These are phyloP conservation scores for Penicillium subrubescens DNA, from an alignment of 495 filamentous ascomycete species.

Conservation along the genomic window DNA sequence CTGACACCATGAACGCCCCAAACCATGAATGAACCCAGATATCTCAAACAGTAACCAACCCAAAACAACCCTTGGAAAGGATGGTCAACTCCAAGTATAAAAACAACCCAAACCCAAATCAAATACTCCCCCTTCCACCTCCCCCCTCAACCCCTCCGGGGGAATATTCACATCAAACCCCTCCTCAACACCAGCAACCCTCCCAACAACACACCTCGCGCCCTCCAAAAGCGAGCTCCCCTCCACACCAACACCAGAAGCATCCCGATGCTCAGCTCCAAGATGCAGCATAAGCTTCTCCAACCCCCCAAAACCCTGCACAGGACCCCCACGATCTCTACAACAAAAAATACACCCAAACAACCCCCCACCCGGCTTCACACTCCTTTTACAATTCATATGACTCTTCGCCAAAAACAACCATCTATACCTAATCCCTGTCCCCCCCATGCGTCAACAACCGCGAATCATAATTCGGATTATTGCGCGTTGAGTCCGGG, in stretches of 20 bases:
- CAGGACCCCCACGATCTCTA: constrained; percentile 34
- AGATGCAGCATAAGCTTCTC: constrained; percentile 50
- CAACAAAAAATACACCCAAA: constrained; percentile 54
- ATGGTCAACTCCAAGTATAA: neutral
- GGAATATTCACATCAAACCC: constrained; percentile 47
- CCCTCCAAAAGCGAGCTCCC: constrained; percentile 22
- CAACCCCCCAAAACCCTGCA: constrained; percentile 38
- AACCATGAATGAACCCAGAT: neutral
- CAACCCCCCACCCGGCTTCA: constrained; percentile 12
- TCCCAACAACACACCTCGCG: constrained; percentile 36
- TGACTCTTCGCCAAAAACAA: constrained; percentile 55
- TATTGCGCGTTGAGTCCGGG: neutral
- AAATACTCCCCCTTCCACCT: neutral
- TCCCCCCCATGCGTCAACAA: constrained; percentile 28
- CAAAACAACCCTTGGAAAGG: neutral
- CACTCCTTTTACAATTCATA: constrained; percentile 32
- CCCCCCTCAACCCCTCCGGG: neutral
- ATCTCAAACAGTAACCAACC: neutral
- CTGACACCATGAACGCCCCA: neutral
- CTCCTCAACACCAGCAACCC: constrained; percentile 31
- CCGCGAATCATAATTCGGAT: constrained; percentile 27
- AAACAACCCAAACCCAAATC: no score
- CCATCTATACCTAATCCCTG: constrained; percentile 50
- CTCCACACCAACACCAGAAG: neutral
- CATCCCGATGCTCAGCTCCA: constrained; percentile 28